Conservation (phyloP, 768 basidiomycete genomes). For the Termitomyces sp. region DNA sequence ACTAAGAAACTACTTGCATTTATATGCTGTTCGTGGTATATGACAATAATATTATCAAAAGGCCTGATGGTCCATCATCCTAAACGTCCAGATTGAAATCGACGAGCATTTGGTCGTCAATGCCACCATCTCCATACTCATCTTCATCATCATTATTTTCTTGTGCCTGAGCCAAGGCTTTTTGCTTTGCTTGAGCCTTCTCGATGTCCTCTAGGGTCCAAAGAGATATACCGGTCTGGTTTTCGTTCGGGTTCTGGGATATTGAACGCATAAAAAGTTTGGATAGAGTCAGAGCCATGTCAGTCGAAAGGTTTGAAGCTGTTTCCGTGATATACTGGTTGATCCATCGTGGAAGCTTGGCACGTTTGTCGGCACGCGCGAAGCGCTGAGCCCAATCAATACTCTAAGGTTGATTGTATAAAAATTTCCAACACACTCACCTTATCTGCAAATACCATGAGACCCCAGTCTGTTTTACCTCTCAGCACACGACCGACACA, state of each 20-base stretch:
- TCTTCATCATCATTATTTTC: conserved; percentile 45
- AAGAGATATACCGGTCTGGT: conserved; percentile 89
- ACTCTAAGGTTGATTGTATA: background rate
- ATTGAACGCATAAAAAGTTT: conserved; percentile 99
- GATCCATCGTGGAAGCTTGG: conserved; percentile 97
- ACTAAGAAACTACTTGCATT: background rate
- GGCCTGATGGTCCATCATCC: conserved; percentile 4
- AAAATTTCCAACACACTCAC: conserved; percentile 36
- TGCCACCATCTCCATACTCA: conserved; percentile 66
- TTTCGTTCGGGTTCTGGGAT: conserved; percentile 96
- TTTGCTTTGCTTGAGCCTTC: conserved; percentile 80
- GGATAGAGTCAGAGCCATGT: conserved; percentile 93
- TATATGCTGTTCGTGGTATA: background rate
- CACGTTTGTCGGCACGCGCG: conserved; percentile 88
- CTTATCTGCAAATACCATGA: conserved; percentile 99
- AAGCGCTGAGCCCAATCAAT: conserved; percentile 58
- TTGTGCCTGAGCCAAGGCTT: conserved; percentile 51
- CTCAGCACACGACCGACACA: conserved; percentile 97
- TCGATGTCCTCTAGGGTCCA: conserved; percentile 95
- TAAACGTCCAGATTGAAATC: conserved; percentile 51
- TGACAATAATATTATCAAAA: conserved; percentile 2
- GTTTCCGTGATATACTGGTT: conserved; percentile 99
- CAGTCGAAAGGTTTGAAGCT: conserved; percentile 94
- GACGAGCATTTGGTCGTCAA: conserved; percentile 59
- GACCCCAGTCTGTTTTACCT: conserved; percentile 98